Percentiles rank a stretch among this genome's conserved stretches.
phyloP scores from a whole-genome alignment of 495 filamentous ascomycete species.

The Xylaria intraflava region DNA sequence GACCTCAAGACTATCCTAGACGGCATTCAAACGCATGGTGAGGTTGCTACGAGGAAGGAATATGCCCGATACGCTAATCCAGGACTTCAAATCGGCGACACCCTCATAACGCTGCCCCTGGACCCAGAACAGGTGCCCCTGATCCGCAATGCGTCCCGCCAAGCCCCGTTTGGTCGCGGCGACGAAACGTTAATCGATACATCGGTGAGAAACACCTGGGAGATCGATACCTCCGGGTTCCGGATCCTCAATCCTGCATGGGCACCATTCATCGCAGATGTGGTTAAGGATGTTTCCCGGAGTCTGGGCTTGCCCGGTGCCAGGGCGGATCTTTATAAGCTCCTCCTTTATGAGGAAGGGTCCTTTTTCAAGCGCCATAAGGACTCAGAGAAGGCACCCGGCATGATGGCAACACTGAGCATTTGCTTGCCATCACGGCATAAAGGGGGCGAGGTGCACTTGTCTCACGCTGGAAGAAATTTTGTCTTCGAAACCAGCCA shows the following conservation, averaged over 20 bases:
- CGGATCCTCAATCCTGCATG: conserved; percentile 35
- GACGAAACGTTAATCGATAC: conserved; percentile 36
- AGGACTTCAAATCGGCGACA: conserved; percentile 30
- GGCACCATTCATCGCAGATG: conserved; percentile 1
- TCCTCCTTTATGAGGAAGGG: conserved; percentile 48
- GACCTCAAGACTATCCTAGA: background rate
- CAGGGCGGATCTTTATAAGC: conserved; percentile 17
- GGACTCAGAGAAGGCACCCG: conserved; percentile 49
- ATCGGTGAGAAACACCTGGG: conserved; percentile 40
- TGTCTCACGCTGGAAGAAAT: conserved; percentile 13
- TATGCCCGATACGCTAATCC: conserved; percentile 21
- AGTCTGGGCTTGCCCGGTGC: background rate
- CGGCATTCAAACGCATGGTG: background rate
- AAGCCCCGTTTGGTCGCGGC: conserved; percentile 40
- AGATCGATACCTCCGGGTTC: conserved; percentile 36
- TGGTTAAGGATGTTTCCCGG: background rate
- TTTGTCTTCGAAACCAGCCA: conserved; percentile 27
- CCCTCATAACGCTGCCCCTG: conserved; percentile 34
- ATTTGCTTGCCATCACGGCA: conserved; percentile 44
- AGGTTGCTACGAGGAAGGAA: background rate
- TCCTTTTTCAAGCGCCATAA: conserved; percentile 46
- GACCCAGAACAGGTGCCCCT: conserved; percentile 26
- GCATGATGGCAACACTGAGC: conserved; percentile 42
- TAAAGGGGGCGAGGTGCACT: conserved; percentile 39
- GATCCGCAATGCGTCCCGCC: conserved; percentile 27